phyloP scores from a whole-genome alignment of 306 rosid species.

The Quercus variabilis region DNA sequence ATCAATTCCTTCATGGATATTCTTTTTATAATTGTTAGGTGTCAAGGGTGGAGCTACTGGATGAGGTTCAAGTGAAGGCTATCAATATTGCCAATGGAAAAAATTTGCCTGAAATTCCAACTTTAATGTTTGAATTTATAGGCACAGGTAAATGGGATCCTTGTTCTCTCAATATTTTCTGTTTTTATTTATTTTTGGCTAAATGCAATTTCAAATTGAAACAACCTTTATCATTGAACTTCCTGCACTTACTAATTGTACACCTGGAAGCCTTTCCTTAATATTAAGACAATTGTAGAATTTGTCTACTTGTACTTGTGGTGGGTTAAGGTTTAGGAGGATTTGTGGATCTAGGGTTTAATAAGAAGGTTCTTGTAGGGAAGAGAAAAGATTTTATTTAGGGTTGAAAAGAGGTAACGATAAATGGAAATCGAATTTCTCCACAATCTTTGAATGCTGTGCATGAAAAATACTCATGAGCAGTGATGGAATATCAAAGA shows the following conservation, averaged over 20 bases:
- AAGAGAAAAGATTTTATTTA: no score
- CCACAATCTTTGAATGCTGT: no score
- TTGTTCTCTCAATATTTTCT: constrained; percentile 1
- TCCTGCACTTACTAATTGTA: neutral
- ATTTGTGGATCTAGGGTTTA: no score
- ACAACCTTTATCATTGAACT: constrained; percentile 5
- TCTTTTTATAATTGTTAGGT: constrained; percentile 49
- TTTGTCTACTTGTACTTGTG: no score
- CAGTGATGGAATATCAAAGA: no score
- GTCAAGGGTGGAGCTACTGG: constrained; percentile 91
- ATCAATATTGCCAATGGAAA: constrained; percentile 92
- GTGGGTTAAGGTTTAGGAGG: no score
- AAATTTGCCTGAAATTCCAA: constrained; percentile 70
- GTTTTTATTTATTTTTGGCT: constrained; percentile 1
- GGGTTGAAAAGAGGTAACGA: no score
- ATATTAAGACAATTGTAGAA: neutral
- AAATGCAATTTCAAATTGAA: constrained; percentile 13
- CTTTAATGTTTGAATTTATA: constrained; percentile 86
- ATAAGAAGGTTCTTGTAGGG: no score
- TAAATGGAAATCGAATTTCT: no score
- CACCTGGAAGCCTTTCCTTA: neutral
- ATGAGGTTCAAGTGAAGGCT: constrained; percentile 92
- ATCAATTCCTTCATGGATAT: constrained; percentile 12
- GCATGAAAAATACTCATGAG: no score
- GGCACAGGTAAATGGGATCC: constrained; percentile 74